A percentile compares a stretch with the other conserved stretches of the same genome.
phyloP scores from a whole-genome alignment of 495 filamentous ascomycete species.

The Daldinia vernicosa region DNA sequence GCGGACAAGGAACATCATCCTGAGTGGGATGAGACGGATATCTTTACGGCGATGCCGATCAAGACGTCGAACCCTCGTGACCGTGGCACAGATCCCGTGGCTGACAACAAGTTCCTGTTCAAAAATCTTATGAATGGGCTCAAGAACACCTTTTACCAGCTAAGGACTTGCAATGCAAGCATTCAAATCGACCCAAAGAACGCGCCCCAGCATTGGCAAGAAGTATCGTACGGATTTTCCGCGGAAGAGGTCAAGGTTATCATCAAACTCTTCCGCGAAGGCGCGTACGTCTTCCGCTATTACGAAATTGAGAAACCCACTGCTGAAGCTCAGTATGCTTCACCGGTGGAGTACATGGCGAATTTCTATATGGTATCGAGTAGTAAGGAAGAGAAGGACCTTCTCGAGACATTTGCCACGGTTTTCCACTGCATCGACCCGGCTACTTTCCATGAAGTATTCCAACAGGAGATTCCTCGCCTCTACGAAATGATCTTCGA shows the following conservation, averaged over 20 bases:
- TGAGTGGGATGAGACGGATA: slow-evolving; percentile 98
- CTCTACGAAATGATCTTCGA: slow-evolving; percentile 98
- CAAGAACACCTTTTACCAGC: slow-evolving; percentile 95
- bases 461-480: slow-evolving; percentile 94
- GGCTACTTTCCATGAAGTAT: slow-evolving; percentile 98
- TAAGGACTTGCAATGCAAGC: slow-evolving; percentile 82
- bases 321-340: slow-evolving; percentile 76
- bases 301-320: slow-evolving; percentile 87
- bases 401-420: slow-evolving; percentile 96
- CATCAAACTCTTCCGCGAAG: slow-evolving; percentile 96
- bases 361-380: slow-evolving; percentile 92
- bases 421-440: slow-evolving; percentile 99
- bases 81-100: slow-evolving; percentile 88
- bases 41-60: slow-evolving; percentile 95
- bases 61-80: slow-evolving; percentile 94
- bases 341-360: slow-evolving; percentile 86
- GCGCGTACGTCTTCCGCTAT: slow-evolving; percentile 93
- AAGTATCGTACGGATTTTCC: slow-evolving; percentile 95
- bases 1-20: slow-evolving; percentile 81
- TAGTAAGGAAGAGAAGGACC: slow-evolving; percentile 95
- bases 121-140: slow-evolving; percentile 97
- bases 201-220: slow-evolving; percentile 89
- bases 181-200: slow-evolving; percentile 77
- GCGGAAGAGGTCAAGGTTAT: slow-evolving; percentile 97
- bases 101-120: slow-evolving; percentile 98